These are phyloP conservation scores for Sechiopsis laciniata DNA, from an alignment of 306 rosid genomes.

Conservation along the genomic window DNA sequence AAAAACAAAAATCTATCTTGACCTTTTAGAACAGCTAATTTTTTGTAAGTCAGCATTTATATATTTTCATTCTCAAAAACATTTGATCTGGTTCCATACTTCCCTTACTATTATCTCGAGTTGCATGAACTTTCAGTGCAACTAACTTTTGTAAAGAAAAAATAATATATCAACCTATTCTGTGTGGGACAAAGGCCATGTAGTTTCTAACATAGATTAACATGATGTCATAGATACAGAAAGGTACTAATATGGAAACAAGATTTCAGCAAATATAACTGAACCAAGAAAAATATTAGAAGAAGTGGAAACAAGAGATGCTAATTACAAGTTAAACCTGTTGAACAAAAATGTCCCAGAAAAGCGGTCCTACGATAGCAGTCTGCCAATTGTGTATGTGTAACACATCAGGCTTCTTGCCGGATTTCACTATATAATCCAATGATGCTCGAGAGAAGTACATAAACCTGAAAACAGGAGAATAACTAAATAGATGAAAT, in stretches of 20 bases:
- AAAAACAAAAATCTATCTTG: constrained; percentile 1
- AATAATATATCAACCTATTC: background rate
- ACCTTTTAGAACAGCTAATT: background rate
- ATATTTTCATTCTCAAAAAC: background rate
- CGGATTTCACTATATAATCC: constrained; percentile 79
- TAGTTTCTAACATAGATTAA: background rate
- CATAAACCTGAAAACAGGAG: constrained; percentile 56
- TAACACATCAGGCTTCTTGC: constrained; percentile 77
- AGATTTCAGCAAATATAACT: constrained; percentile 13
- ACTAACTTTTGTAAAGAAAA: constrained; percentile 4
- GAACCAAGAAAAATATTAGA: background rate
- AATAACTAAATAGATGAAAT: constrained; percentile 16
- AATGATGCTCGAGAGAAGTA: constrained; percentile 88
- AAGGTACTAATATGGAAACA: background rate
- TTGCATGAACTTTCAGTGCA: constrained; percentile 20
- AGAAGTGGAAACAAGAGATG: background rate
- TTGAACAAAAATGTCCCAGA: constrained; percentile 76
- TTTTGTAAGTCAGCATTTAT: background rate
- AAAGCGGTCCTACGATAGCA: constrained; percentile 84
- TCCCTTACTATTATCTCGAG: background rate
- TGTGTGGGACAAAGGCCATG: background rate
- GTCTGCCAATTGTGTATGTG: constrained; percentile 96
- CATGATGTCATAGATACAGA: constrained; percentile 4
- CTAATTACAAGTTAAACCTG: constrained; percentile 44
- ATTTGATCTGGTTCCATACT: background rate